phyloP scores from a whole-genome alignment of 257 asterid species.

The Fraxinus americana region DNA sequence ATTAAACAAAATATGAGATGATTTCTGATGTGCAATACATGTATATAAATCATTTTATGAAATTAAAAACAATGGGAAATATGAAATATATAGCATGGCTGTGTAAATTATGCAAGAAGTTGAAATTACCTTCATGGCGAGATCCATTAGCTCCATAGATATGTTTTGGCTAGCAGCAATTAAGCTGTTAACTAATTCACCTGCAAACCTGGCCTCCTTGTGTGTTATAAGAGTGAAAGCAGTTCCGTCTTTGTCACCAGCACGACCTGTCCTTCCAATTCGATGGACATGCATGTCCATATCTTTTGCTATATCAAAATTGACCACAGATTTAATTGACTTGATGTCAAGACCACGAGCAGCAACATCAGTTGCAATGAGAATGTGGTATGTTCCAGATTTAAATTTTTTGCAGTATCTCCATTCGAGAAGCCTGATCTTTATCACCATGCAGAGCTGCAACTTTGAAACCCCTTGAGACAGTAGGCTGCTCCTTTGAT shows the following conservation, averaged over 20 bases:
- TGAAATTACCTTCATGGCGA: constrained; percentile 87
- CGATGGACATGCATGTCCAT: constrained; percentile 99
- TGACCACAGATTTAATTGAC: constrained; percentile 94
- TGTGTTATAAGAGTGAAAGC: constrained; percentile 93
- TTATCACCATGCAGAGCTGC: constrained; percentile 98
- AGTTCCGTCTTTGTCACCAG: constrained; percentile 98
- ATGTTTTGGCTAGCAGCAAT: constrained; percentile 96
- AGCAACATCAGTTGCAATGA: constrained; percentile 98
- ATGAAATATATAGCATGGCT: background rate
- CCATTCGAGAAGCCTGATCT: constrained; percentile 96
- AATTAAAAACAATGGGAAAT: background rate
- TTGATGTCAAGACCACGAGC: constrained; percentile 99
- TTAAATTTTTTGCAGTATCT: constrained; percentile 85
- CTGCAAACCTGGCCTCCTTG: constrained; percentile 95
- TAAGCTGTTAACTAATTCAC: constrained; percentile 88
- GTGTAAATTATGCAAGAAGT: background rate
- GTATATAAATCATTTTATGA: background rate
- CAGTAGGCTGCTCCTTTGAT: too few relatives aligned
- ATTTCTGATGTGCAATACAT: background rate
- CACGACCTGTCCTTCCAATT: constrained; percentile 99
- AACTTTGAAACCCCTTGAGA: constrained; percentile 79
- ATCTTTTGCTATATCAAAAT: constrained; percentile 92
- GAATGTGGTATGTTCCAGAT: constrained; percentile 86
- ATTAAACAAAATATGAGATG: background rate
- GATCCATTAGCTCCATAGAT: constrained; percentile 86